Evolutionary conservation across 805 yeast species (phyloP).

Genomic region (Saccharomycopsis fermentans): DNA sequence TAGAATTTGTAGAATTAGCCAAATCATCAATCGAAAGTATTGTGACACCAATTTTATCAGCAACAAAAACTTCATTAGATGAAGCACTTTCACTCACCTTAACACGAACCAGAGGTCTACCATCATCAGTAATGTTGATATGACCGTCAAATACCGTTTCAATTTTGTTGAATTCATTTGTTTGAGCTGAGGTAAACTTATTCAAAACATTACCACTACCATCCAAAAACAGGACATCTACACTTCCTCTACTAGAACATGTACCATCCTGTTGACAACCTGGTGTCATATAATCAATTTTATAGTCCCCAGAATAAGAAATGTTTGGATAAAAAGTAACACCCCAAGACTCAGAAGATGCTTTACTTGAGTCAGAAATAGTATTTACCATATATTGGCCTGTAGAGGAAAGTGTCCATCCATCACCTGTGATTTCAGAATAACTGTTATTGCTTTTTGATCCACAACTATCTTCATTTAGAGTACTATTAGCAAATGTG

Average conservation of each 20-base stretch:
- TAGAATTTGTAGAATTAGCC: constrained; percentile 26
- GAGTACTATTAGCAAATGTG: constrained; percentile 64
- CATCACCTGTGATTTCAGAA: constrained; percentile 24
- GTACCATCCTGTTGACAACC: constrained; percentile 67
- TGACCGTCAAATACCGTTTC: constrained; percentile 69
- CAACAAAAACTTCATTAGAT: constrained; percentile 47
- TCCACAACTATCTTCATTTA: constrained; percentile 59
- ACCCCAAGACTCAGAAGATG: constrained; percentile 25
- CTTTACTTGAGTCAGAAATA: constrained; percentile 25
- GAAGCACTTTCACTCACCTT: constrained; percentile 23
- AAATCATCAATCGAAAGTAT: constrained; percentile 36
- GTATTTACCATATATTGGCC: constrained; percentile 29
- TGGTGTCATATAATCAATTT: constrained; percentile 70
- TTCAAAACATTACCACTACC: constrained; percentile 31
- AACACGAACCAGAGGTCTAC: constrained; percentile 36
- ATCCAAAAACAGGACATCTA: constrained; percentile 58
- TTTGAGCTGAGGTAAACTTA: constrained; percentile 50
- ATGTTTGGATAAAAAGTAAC: constrained; percentile 59
- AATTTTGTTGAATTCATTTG: constrained; percentile 69
- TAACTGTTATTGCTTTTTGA: constrained; percentile 15
- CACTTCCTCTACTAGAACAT: constrained; percentile 64
- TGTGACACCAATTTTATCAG: constrained; percentile 50
- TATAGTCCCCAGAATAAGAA: constrained; percentile 62
- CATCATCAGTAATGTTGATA: constrained; percentile 34
- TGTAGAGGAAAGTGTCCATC: constrained; percentile 25